Conservation (phyloP, 768 basidiomycete genomes). For the Suillus sp. region DNA sequence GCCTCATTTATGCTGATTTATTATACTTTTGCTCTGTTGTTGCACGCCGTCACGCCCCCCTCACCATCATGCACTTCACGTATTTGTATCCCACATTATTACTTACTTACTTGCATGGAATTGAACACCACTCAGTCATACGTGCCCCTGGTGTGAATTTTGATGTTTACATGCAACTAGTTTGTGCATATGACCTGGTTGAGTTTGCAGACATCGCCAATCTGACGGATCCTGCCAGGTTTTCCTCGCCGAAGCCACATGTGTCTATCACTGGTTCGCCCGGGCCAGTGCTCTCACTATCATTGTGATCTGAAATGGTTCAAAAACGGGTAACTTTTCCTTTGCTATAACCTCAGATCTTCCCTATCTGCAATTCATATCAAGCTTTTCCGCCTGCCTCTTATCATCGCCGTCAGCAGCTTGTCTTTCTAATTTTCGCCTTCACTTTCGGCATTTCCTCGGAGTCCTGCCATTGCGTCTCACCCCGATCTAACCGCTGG, state of each 20-base stretch:
- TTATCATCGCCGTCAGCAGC: too few relatives aligned
- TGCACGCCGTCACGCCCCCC: slow-evolving; percentile 18
- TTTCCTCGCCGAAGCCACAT: too few relatives aligned
- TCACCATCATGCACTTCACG: slow-evolving; percentile 12
- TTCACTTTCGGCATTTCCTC: background rate
- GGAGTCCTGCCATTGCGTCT: background rate
- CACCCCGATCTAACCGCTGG: background rate
- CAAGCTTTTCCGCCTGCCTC: too few relatives aligned
- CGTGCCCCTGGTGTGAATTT: background rate
- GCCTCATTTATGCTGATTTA: slow-evolving; percentile 15
- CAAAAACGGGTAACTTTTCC: too few relatives aligned
- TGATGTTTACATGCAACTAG: background rate
- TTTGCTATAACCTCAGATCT: too few relatives aligned
- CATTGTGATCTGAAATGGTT: too few relatives aligned
- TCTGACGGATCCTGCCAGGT: too few relatives aligned
- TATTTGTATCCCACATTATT: slow-evolving; percentile 11
- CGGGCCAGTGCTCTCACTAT: too few relatives aligned
- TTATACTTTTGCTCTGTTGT: slow-evolving; percentile 14
- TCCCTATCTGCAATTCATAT: background rate
- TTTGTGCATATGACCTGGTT: too few relatives aligned
- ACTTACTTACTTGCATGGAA: slow-evolving; percentile 7
- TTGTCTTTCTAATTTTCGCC: background rate
- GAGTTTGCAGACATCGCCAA: too few relatives aligned
- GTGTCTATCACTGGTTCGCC: too few relatives aligned
- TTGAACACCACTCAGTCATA: slow-evolving; percentile 7